Evolutionary conservation across 2,329 filamentous ascomycete genomes (phyloP).

Genomic region (Fusarium goolgardi): DNA sequence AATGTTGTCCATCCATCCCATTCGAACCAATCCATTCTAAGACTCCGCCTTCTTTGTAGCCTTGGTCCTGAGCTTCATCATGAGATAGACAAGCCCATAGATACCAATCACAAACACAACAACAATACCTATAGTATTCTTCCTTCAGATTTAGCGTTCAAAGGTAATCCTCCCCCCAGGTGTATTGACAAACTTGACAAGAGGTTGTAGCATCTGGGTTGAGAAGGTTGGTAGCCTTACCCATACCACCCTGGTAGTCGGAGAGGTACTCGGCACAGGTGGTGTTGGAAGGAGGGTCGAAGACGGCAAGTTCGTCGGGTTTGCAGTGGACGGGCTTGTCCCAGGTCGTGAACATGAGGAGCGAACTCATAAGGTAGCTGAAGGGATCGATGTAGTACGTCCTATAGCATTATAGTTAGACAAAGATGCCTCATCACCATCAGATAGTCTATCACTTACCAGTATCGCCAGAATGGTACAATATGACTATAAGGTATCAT

Average conservation of each 20-base stretch:
- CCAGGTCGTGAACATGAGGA: conserved; percentile 65
- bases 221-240: conserved; percentile 61
- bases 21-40: neutral
- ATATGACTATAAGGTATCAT: conserved; percentile 74
- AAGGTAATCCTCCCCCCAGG: conserved; percentile 68
- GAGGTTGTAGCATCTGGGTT: conserved; percentile 67
- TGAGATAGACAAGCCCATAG: conserved; percentile 59
- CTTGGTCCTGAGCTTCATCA: conserved; percentile 63
- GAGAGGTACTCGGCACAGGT: conserved; percentile 70
- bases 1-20: neutral
- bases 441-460: conserved; percentile 53
- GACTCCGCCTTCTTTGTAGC: conserved; percentile 59
- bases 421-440: rapidly evolving
- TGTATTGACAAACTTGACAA: conserved; percentile 72
- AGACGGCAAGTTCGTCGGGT: conserved; percentile 61
- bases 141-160: conserved; percentile 67
- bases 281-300: conserved; percentile 61
- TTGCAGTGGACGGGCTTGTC: conserved; percentile 60
- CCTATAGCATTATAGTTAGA: neutral
- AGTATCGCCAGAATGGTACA: conserved; percentile 74
- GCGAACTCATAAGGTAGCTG: conserved; percentile 68
- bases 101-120: conserved; percentile 65
- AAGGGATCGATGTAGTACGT: conserved; percentile 71
- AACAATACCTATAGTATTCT: conserved; percentile 71
- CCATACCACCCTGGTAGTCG: conserved; percentile 55